Conservation (phyloP, 2,329 filamentous ascomycete genomes). For the Trichoderma sp. region DNA sequence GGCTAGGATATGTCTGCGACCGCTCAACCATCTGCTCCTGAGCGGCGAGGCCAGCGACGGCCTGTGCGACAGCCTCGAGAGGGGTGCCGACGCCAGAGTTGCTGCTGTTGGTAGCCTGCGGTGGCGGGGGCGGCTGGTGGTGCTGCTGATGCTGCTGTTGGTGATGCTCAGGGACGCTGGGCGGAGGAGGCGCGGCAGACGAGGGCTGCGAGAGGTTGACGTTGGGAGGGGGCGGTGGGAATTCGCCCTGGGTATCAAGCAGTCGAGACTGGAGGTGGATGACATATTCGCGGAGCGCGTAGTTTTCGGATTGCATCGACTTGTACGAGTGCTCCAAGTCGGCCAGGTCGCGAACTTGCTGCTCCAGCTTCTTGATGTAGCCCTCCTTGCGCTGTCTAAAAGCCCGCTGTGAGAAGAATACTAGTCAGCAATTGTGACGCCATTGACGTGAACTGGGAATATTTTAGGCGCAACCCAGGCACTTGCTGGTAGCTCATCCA, state of each 20-base stretch:
- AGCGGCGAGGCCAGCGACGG: conserved; percentile 44
- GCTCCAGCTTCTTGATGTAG: conserved; percentile 96
- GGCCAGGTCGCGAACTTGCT: conserved; percentile 80
- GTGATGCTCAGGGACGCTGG: conserved; percentile 28
- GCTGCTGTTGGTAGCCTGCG: conserved; percentile 6
- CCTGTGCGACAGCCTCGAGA: conserved; percentile 52
- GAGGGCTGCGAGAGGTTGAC: conserved; percentile 59
- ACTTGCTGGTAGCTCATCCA: not conserved
- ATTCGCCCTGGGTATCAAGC: conserved; percentile 78
- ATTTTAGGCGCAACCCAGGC: not conserved
- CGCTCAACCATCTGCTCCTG: conserved; percentile 42
- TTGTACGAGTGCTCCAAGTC: conserved; percentile 76
- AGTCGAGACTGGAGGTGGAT: conserved; percentile 85
- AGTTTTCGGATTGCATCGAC: conserved; percentile 82
- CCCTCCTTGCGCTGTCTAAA: conserved; percentile 97
- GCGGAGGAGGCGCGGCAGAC: conserved; percentile 27
- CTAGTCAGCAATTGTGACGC: not conserved
- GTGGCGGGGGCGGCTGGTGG: conserved; percentile 16
- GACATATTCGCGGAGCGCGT: conserved; percentile 86
- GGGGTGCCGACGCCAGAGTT: conserved; percentile 37
- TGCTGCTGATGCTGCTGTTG: conserved; percentile 10
- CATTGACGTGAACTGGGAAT: not conserved
- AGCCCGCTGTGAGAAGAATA: conserved; percentile 62
- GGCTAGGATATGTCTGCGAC: conserved; percentile 33
- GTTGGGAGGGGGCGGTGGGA: conserved; percentile 78